Base-by-base conservation (phyloP, 1,284 basidiomycete genomes). In the Boletus smithii region DNA sequence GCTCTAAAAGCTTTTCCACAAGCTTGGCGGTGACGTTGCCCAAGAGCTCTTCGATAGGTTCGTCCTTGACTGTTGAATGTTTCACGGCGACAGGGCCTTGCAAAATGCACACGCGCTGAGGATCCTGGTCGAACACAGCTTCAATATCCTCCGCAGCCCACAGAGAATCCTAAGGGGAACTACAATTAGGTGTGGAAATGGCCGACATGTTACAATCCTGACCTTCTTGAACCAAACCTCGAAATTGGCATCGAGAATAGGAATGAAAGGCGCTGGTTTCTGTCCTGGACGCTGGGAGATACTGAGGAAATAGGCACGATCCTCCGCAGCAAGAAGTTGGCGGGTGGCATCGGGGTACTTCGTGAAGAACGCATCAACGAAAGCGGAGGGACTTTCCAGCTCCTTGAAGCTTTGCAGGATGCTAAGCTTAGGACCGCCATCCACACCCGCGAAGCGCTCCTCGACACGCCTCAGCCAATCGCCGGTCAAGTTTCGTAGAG, bases 181-280 rank as follows among this genome's bases (percentile, higher is more conserved):
- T 41, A 35, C 7, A 4, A 42, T 69, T 20, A 68, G 51, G 45
- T 44, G 46, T 23, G 50, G 3, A 34, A 31, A 50, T 39, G 24
- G 20, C 48, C 5, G 10, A 43, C 18, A 41, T 36, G 17, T 24
- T 48, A 27, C 23, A 40, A 31, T 42, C 58, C 75, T 22, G 51
- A 88, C 90, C 83, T 97, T 97, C 80, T 97, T 97, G 76, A 97
- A 97, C 93, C 95, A 97, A 46, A 97, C 92, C 68, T 95, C 92
- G 66, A 99, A 97, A 57, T 72, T 83, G 20, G 84, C 81, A 69
- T 98, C 95, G 40, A 99, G 80, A 42, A 98, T 85, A n/a, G 95
- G 95, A 59, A 99, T 97, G 77, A 98, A 99, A 2, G 95, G 97
- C 8, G 89, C 95, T 0, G 97, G 97, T 75, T 99, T 99, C 77